Conservation (phyloP, 371 early-diverging fungal genomes). For the Mucor irregularis region DNA sequence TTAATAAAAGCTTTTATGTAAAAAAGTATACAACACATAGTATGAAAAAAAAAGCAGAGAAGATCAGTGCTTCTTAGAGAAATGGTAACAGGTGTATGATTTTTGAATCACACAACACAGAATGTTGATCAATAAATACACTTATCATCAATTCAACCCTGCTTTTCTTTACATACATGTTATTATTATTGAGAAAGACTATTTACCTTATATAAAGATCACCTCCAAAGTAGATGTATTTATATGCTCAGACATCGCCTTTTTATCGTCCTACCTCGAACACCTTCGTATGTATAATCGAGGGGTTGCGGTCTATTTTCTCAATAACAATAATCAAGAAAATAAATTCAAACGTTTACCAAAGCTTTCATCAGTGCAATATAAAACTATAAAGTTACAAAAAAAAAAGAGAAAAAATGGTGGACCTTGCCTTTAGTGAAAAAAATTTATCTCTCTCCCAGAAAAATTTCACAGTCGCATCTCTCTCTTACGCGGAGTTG, state of each 20-base stretch:
- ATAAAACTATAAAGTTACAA: constrained; percentile 2
- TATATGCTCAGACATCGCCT: constrained; percentile 26
- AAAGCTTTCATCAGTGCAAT: constrained; percentile 23
- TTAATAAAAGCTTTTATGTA: neutral
- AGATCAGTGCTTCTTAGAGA: constrained; percentile 28
- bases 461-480: too few relatives aligned
- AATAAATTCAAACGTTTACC: constrained; percentile 20
- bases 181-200: neutral
- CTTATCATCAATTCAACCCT: constrained; percentile 18
- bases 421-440: too few relatives aligned
- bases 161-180: neutral
- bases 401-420: constrained; percentile 2
- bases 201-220: constrained; percentile 7
- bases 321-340: neutral
- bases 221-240: neutral
- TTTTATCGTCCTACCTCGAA: constrained; percentile 24
- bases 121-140: constrained; percentile 21
- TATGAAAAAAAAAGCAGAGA: neutral
- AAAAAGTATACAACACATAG: neutral
- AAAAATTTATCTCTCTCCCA: neutral
- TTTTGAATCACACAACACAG: constrained; percentile 22
- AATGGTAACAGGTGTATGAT: constrained; percentile 21
- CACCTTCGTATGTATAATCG: neutral
- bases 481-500: too few relatives aligned
- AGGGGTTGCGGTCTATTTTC: neutral